A percentile compares a stretch with the other conserved stretches of the same genome.
These are phyloP conservation scores for Posidonia australis DNA, from an alignment of 106 monocot genomes.

Conservation along the genomic window DNA sequence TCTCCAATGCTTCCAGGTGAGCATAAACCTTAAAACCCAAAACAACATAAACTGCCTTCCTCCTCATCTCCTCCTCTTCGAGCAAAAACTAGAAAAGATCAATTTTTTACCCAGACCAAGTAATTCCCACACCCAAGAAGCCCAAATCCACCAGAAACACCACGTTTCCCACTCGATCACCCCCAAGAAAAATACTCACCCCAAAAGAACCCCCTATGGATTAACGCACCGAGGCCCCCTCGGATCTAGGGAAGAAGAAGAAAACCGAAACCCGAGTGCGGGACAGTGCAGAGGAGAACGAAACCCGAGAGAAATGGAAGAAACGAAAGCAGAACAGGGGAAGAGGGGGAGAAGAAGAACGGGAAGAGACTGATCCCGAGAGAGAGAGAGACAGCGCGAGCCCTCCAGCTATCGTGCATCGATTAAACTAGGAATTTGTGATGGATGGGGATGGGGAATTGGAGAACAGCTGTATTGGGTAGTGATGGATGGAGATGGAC, in stretches of 20 bases:
- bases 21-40: not conserved
- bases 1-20: not conserved
- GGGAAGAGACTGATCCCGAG: not conserved
- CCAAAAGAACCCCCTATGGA: too few species aligned
- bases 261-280: too few species aligned
- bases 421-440: not conserved
- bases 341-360: not conserved
- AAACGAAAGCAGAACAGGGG: not conserved
- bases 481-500: not conserved
- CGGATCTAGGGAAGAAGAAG: too few species aligned
- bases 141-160: not conserved
- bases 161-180: not conserved
- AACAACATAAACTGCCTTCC: not conserved
- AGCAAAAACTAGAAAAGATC: not conserved
- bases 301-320: not conserved
- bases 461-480: conserved; percentile 8
- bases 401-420: not conserved
- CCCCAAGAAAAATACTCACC: not conserved
- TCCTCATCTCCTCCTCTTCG: not conserved
- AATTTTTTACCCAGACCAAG: not conserved
- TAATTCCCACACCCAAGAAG: not conserved
- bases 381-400: not conserved
- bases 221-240: too few species aligned
- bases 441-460: not conserved
- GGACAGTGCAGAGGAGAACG: too few species aligned